Percentiles rank a stretch among this genome's conserved stretches.
Conservation (phyloP, 1,284 basidiomycete species). For the Taiwanofungus camphoratus region DNA sequence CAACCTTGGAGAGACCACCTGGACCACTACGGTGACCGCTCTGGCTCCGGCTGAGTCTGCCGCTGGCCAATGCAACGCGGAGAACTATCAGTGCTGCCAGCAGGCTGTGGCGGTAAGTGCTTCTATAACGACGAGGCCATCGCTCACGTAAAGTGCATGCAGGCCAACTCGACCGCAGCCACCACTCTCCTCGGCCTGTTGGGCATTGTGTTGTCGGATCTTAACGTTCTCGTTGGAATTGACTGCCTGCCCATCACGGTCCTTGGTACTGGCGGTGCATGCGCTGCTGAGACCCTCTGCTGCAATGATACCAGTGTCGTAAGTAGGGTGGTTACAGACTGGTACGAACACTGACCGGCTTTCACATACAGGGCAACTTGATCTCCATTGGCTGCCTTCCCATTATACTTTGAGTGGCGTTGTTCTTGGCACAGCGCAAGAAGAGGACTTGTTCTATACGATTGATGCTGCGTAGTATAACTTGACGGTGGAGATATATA, state of each 20-base stretch:
- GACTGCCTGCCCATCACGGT: constrained; percentile 20
- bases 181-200: constrained; percentile 9
- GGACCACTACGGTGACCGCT: too few relatives aligned
- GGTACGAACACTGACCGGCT: background rate
- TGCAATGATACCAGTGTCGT: constrained; percentile 21
- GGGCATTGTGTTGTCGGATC: constrained; percentile 16
- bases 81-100: constrained; percentile 27
- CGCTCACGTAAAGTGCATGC: too few relatives aligned
- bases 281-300: constrained; percentile 16
- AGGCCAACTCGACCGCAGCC: constrained; percentile 5
- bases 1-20: constrained; percentile 8
- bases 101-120: constrained; percentile 1
- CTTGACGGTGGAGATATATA: too few relatives aligned
- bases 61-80: constrained; percentile 23
- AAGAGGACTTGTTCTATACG: background rate
- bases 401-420: background rate
- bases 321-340: constrained; percentile 5
- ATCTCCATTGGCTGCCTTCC: constrained; percentile 17
- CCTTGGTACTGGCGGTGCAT: constrained; percentile 12
- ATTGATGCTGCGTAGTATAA: too few relatives aligned
- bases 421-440: background rate
- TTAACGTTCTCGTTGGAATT: constrained; percentile 16
- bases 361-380: constrained; percentile 9
- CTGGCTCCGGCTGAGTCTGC: too few relatives aligned
- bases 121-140: too few relatives aligned